These are phyloP conservation scores for Lotus japonicus DNA, from an alignment of 306 rosid genomes.

Conservation along the genomic window DNA sequence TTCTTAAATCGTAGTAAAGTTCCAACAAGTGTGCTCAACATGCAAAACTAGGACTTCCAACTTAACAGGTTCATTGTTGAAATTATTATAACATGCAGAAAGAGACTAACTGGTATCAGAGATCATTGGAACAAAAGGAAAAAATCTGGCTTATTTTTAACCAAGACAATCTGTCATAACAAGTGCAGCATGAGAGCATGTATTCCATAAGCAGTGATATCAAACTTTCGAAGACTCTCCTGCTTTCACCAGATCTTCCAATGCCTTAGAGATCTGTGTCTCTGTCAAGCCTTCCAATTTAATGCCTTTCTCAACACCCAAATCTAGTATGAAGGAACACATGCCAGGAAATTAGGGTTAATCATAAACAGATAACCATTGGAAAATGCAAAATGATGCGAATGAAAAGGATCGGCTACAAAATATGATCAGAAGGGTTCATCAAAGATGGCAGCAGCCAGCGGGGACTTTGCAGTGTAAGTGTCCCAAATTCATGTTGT, in stretches of 20 bases:
- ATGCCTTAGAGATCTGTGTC: conserved; percentile 73
- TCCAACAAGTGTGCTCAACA: conserved; percentile 3
- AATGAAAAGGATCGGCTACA: background rate
- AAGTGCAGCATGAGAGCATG: conserved; percentile 22
- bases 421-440: background rate
- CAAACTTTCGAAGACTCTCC: conserved; percentile 56
- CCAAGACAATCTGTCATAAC: conserved; percentile 1
- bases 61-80: conserved; percentile 5
- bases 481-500: background rate
- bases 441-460: background rate
- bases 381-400: background rate
- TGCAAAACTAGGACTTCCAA: background rate
- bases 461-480: background rate
- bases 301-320: conserved; percentile 82
- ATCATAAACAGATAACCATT: background rate
- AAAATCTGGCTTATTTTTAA: background rate
- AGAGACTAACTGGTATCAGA: background rate
- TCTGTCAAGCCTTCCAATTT: conserved; percentile 80
- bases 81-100: background rate
- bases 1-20: background rate
- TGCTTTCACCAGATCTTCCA: conserved; percentile 67
- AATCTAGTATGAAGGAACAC: conserved; percentile 39
- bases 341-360: conserved; percentile 1
- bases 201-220: conserved; percentile 37
- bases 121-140: background rate